Base-by-base conservation (phyloP, 257 asterid genomes). In the Ophiorrhiza pumila region DNA sequence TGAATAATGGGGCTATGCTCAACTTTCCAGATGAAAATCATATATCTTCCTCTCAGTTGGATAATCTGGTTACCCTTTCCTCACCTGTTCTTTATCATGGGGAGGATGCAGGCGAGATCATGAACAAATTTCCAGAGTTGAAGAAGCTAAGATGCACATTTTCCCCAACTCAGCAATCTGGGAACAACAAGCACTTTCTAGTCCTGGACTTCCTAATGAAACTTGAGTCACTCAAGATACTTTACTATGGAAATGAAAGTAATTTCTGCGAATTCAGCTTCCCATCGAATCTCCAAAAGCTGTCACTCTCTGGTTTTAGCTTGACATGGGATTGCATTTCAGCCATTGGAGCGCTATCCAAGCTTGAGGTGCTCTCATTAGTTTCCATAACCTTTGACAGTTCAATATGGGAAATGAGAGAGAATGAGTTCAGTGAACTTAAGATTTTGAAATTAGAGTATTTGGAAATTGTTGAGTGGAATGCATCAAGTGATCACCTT, bases 301-400 rank as follows among this genome's bases (percentile, higher is more conserved):
- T 78, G 20, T 62, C 79, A 20, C 39, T 78, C 32, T 41, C 71
- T 29, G 53, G 29, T 27, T 66, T 50, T 55, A 46, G 56, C 31
- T 37, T 74, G 50, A 67, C 67, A 6, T 47, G 65, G 64, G 34
- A 42, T 35, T 15, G 31, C 2, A 74, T 74, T 3, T 66, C 73
- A 35, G 10, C 32, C 2, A 66, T 74, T 27, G 47, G 67, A 22
- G 34, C 20, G 9, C 20, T 73, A 35, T 64, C 64, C 17, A 49
- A 63, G 41, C 77, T 73, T 55, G 41, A 52, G 20, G 76, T 76
- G 70, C 76, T 76, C 35, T 70, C 70, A 25, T 41, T 70, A 27
- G 23, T 20, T 1, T 52, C 27, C 9, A 52, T 22, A 35, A 27
- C 80, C 35, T 70, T 75, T 61, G 43, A 56, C 27, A 59, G 39